phyloP scores from a whole-genome alignment of 2,329 filamentous ascomycete genomes.

The Cercospora citrullina region DNA sequence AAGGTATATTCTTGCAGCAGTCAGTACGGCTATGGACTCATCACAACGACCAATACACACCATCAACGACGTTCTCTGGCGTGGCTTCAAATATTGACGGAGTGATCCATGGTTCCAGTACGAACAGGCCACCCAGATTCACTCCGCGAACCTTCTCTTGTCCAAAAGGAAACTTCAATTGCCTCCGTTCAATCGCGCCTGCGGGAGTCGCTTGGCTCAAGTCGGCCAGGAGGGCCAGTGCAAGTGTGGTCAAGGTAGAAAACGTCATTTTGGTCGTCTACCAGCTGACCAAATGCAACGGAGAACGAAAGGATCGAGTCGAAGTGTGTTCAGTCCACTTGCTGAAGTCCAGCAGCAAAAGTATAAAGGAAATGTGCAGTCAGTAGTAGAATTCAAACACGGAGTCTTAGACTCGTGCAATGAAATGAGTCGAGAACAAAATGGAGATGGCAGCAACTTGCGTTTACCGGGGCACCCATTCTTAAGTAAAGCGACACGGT shows the following conservation, averaged over 20 bases:
- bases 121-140: slow-evolving; percentile 64
- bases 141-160: slow-evolving; percentile 61
- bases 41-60: slow-evolving; percentile 19
- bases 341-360: neutral
- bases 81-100: slow-evolving; percentile 58
- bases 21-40: neutral
- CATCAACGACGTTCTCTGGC: slow-evolving; percentile 55
- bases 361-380: neutral
- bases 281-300: neutral
- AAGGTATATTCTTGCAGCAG: slow-evolving; percentile 34
- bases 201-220: slow-evolving; percentile 29
- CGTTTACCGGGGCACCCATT: slow-evolving; percentile 11
- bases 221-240: slow-evolving; percentile 30
- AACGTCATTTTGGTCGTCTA: slow-evolving; percentile 25
- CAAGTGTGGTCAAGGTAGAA: slow-evolving; percentile 26
- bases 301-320: neutral
- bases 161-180: slow-evolving; percentile 52
- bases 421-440: slow-evolving; percentile 5
- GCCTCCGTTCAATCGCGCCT: slow-evolving; percentile 22
- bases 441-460: neutral
- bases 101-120: slow-evolving; percentile 65
- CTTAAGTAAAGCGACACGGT: slow-evolving; percentile 3
- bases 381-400: neutral
- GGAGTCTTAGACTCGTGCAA: neutral
- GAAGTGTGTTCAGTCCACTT: neutral